These are phyloP conservation scores for Picochlorum sp. DNA, from an alignment of 139 green algal species.

Conservation along the genomic window DNA sequence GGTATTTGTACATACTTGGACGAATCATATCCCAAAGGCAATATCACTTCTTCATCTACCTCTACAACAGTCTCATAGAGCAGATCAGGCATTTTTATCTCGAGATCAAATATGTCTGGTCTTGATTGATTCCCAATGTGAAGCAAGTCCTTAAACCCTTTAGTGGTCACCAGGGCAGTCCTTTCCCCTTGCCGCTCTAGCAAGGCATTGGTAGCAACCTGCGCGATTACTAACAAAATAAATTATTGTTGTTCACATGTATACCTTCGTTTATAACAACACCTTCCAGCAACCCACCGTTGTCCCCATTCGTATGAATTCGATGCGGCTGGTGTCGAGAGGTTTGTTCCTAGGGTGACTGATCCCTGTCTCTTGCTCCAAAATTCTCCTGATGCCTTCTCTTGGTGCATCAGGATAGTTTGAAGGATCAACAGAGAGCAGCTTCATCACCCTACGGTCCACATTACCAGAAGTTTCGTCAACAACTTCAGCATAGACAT, in stretches of 20 bases:
- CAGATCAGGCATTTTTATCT: constrained; percentile 47
- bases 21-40: constrained; percentile 50
- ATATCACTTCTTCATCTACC: constrained; percentile 73
- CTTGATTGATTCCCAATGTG: constrained; percentile 87
- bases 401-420: constrained; percentile 90
- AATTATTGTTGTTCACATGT: constrained; percentile 3
- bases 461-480: background rate
- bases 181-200: constrained; percentile 81
- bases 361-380: constrained; percentile 70
- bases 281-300: constrained; percentile 29
- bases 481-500: constrained; percentile 84
- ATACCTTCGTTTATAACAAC: background rate
- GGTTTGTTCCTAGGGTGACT: constrained; percentile 40
- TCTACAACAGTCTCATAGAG: constrained; percentile 76
- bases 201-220: constrained; percentile 92
- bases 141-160: constrained; percentile 86
- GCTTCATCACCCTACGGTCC: constrained; percentile 57
- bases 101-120: constrained; percentile 86
- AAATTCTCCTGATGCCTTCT: constrained; percentile 87
- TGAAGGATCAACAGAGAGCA: constrained; percentile 86
- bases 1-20: background rate
- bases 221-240: constrained; percentile 12
- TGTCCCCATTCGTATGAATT: constrained; percentile 86
- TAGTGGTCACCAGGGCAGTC: constrained; percentile 63
- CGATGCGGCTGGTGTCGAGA: constrained; percentile 71